Percentiles rank a stretch among this genome's conserved stretches.
Evolutionary conservation across 371 early-diverging fungal genomes (phyloP).

Genomic region (Entomophthora muscae): DNA sequence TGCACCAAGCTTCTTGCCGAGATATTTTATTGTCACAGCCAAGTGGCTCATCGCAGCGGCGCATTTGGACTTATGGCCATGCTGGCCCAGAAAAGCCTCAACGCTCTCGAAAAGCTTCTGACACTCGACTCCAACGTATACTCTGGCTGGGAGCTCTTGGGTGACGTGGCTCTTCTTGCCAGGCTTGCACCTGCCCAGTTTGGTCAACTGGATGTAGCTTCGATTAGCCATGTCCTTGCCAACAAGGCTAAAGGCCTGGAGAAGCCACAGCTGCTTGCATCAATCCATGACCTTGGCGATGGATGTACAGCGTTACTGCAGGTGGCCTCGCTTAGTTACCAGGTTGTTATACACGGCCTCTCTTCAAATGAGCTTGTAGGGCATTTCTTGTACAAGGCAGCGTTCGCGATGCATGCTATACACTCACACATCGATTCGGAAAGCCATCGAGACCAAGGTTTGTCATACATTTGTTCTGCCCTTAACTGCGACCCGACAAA

Average conservation of each 20-base stretch:
- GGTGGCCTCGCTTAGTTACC: constrained; percentile 28
- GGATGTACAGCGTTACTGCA: background rate
- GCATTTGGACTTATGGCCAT: background rate
- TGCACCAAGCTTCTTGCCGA: background rate
- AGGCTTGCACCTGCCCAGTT: background rate
- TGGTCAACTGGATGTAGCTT: background rate
- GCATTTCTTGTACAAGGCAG: constrained; percentile 11
- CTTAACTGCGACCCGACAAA: constrained; percentile 38
- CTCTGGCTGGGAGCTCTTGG: background rate
- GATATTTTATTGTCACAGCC: background rate
- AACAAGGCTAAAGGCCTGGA: background rate
- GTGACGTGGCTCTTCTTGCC: background rate
- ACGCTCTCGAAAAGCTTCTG: background rate
- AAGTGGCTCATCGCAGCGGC: background rate
- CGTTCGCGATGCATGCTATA: background rate
- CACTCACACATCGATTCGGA: background rate
- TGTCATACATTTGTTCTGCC: constrained; percentile 37
- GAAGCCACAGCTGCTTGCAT: background rate
- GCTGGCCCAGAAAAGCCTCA: background rate
- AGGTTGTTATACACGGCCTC: constrained; percentile 16
- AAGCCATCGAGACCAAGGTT: constrained; percentile 17
- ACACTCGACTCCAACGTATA: background rate
- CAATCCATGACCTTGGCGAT: background rate
- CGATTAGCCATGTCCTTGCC: background rate
- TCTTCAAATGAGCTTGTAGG: background rate